Conservation (phyloP, 139 green algal genomes). For the Coelastrella sp. region DNA sequence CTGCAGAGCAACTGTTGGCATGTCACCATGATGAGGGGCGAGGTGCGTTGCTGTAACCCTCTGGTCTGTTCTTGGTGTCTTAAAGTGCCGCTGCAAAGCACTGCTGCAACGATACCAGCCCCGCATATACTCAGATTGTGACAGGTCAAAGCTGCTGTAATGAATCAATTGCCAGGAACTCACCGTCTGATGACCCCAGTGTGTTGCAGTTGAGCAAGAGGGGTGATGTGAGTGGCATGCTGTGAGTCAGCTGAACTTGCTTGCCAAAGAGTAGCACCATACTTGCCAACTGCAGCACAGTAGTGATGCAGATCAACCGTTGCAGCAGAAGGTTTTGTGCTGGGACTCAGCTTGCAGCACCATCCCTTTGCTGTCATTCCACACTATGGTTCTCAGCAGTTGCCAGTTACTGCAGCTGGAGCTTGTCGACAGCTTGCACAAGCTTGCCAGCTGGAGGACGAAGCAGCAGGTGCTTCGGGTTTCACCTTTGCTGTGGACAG, state of each 20-base stretch:
- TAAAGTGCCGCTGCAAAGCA: neutral
- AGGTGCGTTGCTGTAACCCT: too few species aligned
- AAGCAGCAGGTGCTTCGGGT: too few species aligned
- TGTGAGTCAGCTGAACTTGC: conserved; percentile 7
- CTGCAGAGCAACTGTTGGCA: conserved; percentile 42
- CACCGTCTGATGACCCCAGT: conserved; percentile 51
- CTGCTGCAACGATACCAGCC: neutral
- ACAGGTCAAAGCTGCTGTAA: too few species aligned
- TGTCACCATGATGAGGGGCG: too few species aligned
- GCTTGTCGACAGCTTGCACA: neutral
- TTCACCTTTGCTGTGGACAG: conserved; percentile 74
- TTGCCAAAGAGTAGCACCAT: conserved; percentile 69
- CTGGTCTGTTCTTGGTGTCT: too few species aligned
- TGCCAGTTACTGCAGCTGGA: too few species aligned
- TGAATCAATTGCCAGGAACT: too few species aligned
- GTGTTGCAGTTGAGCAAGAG: conserved; percentile 57
- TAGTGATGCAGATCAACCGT: neutral
- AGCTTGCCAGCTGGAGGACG: too few species aligned
- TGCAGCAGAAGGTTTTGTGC: neutral
- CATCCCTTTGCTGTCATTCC: too few species aligned
- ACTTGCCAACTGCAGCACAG: conserved; percentile 61
- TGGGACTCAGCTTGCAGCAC: too few species aligned
- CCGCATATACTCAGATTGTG: too few species aligned
- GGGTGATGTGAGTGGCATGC: conserved; percentile 29
- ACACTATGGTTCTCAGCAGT: neutral